Evolutionary conservation across 306 rosid genomes (phyloP), one percentile per base, ranked within the genome.

Genomic region (Clitoria ternatea): DNA sequence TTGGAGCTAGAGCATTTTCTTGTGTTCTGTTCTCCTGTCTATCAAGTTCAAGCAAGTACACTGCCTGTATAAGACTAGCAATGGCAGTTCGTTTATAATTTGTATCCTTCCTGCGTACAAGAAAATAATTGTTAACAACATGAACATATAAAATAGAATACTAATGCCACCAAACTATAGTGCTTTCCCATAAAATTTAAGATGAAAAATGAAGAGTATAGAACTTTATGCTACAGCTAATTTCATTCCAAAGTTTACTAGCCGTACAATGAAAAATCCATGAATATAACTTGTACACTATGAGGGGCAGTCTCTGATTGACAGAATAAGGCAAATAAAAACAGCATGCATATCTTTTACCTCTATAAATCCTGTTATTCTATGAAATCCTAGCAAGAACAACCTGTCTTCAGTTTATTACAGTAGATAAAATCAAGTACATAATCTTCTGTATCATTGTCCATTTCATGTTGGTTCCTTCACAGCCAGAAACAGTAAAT

Each of bases 51-150:
- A 92, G 89, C 57, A 74, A 57, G 85, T 92, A 92, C 9, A 86
- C 96, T 13, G 95, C 90, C 62, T 86, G 92, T 52, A 88, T 73
- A 70, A 89, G 89, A 73, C 96, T 87, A 26, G 98, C 95, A n/a
- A 92, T 73, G 19, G 86, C 98, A 6, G 87, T 83, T 70, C 90
- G 72, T 76, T 74, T 89, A 79, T 92, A 88, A 77, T 80, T 74
- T 40, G 72, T 77, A 43, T 89, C 90, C 74, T 83, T 88, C 98
- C 96, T 92, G 85, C 39, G 23, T 27, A 33, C 64, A 27, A 49
- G 19, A 65, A 39, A 56, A 57, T 12, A 39, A 12, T 32, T 2
- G 54, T 44, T 59, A 72, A 22, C 29, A 60, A 10, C 27, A 3
- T 19, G 43, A 26, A 52, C 27, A n/a, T 9, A 43, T 55, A 15